Base-by-base conservation (phyloP, 345 rosid species). In the Erodium maritimum region DNA sequence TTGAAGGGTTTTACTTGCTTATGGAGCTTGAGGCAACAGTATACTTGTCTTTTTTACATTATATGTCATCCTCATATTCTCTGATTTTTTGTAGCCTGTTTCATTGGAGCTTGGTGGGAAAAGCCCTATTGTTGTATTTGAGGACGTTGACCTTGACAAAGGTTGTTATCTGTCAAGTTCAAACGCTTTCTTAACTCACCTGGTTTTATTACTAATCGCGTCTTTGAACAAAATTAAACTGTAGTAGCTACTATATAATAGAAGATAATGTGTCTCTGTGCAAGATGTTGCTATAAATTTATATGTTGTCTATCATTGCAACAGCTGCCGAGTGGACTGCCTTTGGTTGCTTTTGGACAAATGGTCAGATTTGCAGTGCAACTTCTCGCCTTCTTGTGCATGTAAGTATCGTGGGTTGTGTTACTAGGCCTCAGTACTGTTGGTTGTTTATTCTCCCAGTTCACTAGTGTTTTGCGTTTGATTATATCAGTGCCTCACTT, bases 291-390 rank as follows among this genome's bases (percentile, higher is more conserved):
- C 37, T 29, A 29, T 29, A 29, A 11, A 29, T 29, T 29, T 29
- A 29, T 29, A 5, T 29, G 37, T 29, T 29, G 37, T 29, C 37
- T 11, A 29, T 29, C 37, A 29, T 29, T 29, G 37, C 9, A 29
- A 1, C 9, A 93, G 99, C 97, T 71, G 96, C 81, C 58, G 96
- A 93, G 64, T 89, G 99, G 84, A 78, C 83, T 53, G 59, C 71
- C 53, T 87, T 89, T 70, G 96, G 96, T 57, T 89, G 96, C 86
- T 93, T 89, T 75, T 87, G 95, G 85, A 89, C 94, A 57, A 90
- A 85, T 78, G 97, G 99, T 58, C 96, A 93, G 80, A 93, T 93
- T 61, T 90, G 99, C 66, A 87, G 97, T 74, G 97, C 99, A 63
- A 93, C 99, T 73, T 93, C 99, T 50, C 88, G 99, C 34, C 88